phyloP scores from a whole-genome alignment of 495 filamentous ascomycete genomes.

The Polyplosphaeria fusca region DNA sequence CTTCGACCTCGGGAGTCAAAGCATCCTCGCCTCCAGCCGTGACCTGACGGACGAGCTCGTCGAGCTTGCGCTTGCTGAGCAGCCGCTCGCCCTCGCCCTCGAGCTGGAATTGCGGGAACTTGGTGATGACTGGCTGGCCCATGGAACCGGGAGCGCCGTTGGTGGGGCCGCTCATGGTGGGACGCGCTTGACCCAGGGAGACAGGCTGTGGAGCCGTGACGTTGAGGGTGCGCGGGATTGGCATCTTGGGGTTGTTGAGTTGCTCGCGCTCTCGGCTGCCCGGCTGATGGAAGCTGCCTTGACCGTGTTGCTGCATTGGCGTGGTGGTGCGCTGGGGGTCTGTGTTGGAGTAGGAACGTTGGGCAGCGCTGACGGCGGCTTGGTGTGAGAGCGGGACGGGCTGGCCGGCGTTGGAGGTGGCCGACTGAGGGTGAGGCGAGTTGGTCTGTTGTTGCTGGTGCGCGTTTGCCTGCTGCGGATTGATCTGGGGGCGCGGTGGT shows the following conservation, averaged over 20 bases:
- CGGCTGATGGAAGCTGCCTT: conserved; percentile 35
- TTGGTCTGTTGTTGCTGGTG: conserved; percentile 37
- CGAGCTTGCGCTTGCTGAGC: conserved; percentile 91
- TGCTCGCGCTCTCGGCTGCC: conserved; percentile 32
- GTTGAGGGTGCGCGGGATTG: conserved; percentile 75
- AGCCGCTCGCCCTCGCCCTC: conserved; percentile 88
- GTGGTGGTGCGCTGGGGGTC: conserved; percentile 29
- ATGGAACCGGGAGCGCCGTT: conserved; percentile 71
- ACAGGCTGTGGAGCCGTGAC: conserved; percentile 69
- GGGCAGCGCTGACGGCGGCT: conserved; percentile 59
- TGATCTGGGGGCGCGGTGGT: conserved; percentile 30
- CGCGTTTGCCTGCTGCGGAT: conserved; percentile 29
- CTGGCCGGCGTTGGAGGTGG: conserved; percentile 43
- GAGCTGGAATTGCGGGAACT: conserved; percentile 74
- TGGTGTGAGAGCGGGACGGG: conserved; percentile 61
- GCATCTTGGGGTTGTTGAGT: conserved; percentile 36
- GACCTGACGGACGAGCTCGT: conserved; percentile 91
- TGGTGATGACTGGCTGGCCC: conserved; percentile 79
- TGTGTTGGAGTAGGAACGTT: conserved; percentile 53
- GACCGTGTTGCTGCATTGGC: conserved; percentile 38
- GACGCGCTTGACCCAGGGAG: conserved; percentile 64
- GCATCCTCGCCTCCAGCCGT: conserved; percentile 71
- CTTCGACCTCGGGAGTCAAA: conserved; percentile 88
- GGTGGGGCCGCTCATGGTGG: conserved; percentile 73
- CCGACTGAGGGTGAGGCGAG: conserved; percentile 39